Evolutionary conservation across 2,329 filamentous ascomycete genomes (phyloP), one percentile per base, ranked within the genome.

Genomic region (Pseudodiploospora longispora): DNA sequence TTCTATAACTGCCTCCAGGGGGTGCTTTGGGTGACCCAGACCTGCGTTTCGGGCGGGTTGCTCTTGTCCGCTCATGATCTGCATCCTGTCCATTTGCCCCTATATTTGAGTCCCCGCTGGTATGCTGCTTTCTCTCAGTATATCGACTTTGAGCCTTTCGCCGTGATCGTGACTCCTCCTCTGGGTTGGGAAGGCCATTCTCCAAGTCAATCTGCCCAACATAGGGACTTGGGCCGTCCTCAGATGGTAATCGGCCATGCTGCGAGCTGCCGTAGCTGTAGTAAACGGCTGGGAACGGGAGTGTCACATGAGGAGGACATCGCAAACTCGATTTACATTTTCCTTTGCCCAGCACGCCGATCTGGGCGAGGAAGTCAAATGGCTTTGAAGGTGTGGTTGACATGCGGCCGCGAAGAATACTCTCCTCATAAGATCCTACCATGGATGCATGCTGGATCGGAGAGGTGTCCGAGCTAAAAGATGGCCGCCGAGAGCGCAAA

Each of bases 351-450:
- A 97, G 70, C 0, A 97, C 93, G 27, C 93, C 93, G 46, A 98
- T 96, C 59, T 97, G 89, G 29, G 93, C 93, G 5, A 94, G 76
- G 58, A 98, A 98, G 52, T 95, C 83, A 5, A 98, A 70, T 5
- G 93, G 91, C 52, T 87, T 90, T 1, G 91, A 97, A 0, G 93
- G 91, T 2, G 83, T 93, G 2, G 90, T 96, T 29, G 93, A 97
- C 93, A 98, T 98, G 50, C 93, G 81, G 34, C 93, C 93, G 38
- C 88, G 82, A 2, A 98, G 70, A 48, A 98, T 96, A 29, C 89
- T 96, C 66, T 98, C 93, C 64, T 98, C 93, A 55, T 96, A 98
- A 2, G 91, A 96, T 2, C 93, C 93, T 2, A 97, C 91, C 85
- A 98, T 94, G 4, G 90, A 90, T 6, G 91, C 90, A 63, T 94